Evolutionary conservation across 331 rosid genomes (phyloP).

Genomic region (Cydonia oblonga): DNA sequence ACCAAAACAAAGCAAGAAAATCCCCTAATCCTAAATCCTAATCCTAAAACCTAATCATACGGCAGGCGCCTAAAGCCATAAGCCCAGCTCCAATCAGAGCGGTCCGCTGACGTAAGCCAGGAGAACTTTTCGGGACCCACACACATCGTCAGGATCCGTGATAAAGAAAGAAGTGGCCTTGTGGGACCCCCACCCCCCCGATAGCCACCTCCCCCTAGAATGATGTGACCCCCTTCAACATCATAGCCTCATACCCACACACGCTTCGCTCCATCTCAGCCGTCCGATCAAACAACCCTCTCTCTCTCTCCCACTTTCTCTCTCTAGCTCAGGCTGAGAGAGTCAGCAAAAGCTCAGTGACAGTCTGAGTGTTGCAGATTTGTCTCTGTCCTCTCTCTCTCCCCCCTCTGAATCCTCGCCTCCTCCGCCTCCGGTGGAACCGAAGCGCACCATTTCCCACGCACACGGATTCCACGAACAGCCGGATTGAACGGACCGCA

Average conservation of each 20-base stretch:
- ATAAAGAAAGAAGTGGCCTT: neutral
- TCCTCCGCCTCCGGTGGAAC: neutral
- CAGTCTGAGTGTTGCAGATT: neutral
- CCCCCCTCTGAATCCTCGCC: neutral
- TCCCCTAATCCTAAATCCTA: neutral
- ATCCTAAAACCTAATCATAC: neutral
- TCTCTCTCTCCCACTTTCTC: neutral
- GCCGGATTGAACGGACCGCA: neutral
- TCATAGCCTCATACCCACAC: neutral
- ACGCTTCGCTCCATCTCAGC: neutral
- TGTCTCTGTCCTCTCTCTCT: neutral
- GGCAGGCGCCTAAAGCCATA: neutral
- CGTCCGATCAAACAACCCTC: constrained; percentile 2
- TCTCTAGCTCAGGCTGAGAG: neutral
- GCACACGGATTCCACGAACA: neutral
- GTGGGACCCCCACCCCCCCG: constrained; percentile 5
- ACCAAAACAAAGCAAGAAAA: neutral
- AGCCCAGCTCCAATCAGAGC: constrained; percentile 2
- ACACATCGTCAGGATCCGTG: constrained; percentile 17
- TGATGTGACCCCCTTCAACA: neutral
- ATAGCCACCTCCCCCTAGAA: neutral
- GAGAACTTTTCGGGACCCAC: neutral
- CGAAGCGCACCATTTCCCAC: neutral
- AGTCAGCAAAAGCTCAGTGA: constrained; percentile 2
- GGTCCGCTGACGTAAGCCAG: constrained; percentile 5